Conservation (phyloP, 129 eudicot species). For the Flaveria robusta region DNA sequence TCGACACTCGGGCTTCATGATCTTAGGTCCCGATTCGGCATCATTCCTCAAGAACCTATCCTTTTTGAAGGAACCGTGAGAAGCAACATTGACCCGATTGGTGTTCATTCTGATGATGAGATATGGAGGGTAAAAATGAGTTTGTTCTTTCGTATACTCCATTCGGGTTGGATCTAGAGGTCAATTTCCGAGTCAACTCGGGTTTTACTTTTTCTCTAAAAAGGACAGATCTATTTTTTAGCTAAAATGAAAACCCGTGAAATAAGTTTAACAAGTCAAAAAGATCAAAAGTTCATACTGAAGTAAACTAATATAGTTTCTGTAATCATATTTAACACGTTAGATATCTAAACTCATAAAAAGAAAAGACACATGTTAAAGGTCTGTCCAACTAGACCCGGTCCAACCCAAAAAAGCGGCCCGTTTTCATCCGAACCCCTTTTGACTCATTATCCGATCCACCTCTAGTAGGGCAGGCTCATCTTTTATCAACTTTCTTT, state of each 20-base stretch:
- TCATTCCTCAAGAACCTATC: conserved; percentile 98
- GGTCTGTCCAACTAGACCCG: no score
- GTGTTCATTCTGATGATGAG: conserved; percentile 77
- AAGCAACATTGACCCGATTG: conserved; percentile 92
- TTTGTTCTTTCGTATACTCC: conserved; percentile 10
- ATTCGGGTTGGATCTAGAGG: neutral
- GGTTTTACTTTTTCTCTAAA: neutral
- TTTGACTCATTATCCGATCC: neutral
- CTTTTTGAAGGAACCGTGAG: conserved; percentile 97
- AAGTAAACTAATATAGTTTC: neutral
- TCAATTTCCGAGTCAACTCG: neutral
- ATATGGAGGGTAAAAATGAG: conserved; percentile 62
- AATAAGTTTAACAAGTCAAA: no score
- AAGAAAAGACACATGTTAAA: no score
- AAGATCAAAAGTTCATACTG: neutral
- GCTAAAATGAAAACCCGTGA: no score
- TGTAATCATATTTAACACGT: neutral
- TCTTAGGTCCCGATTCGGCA: conserved; percentile 92
- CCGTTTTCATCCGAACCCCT: neutral
- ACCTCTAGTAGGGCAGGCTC: neutral
- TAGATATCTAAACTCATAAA: no score
- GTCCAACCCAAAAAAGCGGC: neutral
- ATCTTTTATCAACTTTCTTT: conserved; percentile 2
- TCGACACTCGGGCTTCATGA: conserved; percentile 80
- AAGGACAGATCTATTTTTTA: no score